Base-by-base conservation (phyloP, 2,329 filamentous ascomycete genomes). In the Rutstroemia sp. region DNA sequence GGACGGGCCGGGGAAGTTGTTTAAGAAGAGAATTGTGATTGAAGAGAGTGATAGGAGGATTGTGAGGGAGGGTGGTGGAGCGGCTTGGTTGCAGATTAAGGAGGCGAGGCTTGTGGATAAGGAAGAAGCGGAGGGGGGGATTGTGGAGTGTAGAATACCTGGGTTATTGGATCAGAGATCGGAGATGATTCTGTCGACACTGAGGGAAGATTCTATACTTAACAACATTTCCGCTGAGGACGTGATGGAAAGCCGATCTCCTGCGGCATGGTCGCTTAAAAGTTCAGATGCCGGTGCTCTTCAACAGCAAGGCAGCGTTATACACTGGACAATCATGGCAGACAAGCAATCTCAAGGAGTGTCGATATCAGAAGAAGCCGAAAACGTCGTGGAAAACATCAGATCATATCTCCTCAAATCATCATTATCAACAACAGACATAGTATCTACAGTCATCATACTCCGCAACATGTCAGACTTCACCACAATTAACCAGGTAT, bases 391-490 rank as follows among this genome's bases (percentile, higher is more conserved):
- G 18, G 63, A 70, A 19, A 72, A 76, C 51, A 75, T 83, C 46
- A 73, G 65, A 48, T 60, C 62, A 41, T 72, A 69, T 3, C 72
- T 83, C 2, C 62, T 64, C 0, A 61, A 69, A n/a, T 66, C 60
- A 16, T 64, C 64, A 4, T 62, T 78, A 23, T 58, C 72, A 10
- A 64, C 74, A 1, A 69, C 66, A 5, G 69, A 73, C 49, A 79
- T 86, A 59, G 77, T 79, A 46, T 81, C 76, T 63, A 77, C 80
- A 3, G 71, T 82, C 60, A 79, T 97, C 52, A 74, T 95, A 49
- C 80, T 99, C 37, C 83, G 87, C 52, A 79, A 79, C 56, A 96
- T 97, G 87, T 70, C 80, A 19, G 84, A 91, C 71, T 99, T 97
- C 70, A 76, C 82, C 0, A 66, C 74, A 16, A 76, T 96, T 63